Conservation (phyloP, 2,329 filamentous ascomycete species). For the Aciculosporium take region DNA sequence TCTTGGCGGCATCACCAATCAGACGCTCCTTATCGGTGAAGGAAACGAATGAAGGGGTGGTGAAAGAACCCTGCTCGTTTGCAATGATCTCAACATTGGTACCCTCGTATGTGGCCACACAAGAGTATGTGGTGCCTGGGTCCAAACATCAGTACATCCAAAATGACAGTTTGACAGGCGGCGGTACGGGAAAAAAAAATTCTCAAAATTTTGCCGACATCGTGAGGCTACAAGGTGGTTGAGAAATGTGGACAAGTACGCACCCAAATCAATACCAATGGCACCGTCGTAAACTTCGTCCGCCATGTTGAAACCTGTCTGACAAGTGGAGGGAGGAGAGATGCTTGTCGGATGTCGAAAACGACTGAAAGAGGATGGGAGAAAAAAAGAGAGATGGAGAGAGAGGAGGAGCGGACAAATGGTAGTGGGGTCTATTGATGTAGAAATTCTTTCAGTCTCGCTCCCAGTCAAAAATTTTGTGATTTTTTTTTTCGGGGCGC, state of each 20-base stretch:
- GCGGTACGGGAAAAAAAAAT: neutral
- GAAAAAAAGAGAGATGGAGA: conserved; percentile 12
- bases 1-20: conserved; percentile 99
- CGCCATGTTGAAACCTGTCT: conserved; percentile 53
- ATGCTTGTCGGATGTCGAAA: conserved; percentile 6
- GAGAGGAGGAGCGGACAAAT: conserved; percentile 11
- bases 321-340: conserved; percentile 12
- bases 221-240: neutral
- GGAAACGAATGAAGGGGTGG: conserved; percentile 96
- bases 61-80: conserved; percentile 99
- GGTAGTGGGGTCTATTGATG: conserved; percentile 22
- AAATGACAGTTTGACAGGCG: too few species aligned
- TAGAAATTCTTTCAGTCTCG: conserved; percentile 21
- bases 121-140: conserved; percentile 96
- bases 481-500: conserved; percentile 14
- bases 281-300: conserved; percentile 99
- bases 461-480: conserved; percentile 19
- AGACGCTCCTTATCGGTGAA: conserved; percentile 98
- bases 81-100: conserved; percentile 99
- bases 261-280: conserved; percentile 99
- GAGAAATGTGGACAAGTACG: conserved; percentile 20
- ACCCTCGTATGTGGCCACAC: conserved; percentile 98
- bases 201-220: neutral
- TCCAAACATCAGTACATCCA: neutral
- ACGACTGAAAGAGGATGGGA: conserved; percentile 12